phyloP scores from a whole-genome alignment of 2,329 filamentous ascomycete genomes.

The Fusarium secorum region DNA sequence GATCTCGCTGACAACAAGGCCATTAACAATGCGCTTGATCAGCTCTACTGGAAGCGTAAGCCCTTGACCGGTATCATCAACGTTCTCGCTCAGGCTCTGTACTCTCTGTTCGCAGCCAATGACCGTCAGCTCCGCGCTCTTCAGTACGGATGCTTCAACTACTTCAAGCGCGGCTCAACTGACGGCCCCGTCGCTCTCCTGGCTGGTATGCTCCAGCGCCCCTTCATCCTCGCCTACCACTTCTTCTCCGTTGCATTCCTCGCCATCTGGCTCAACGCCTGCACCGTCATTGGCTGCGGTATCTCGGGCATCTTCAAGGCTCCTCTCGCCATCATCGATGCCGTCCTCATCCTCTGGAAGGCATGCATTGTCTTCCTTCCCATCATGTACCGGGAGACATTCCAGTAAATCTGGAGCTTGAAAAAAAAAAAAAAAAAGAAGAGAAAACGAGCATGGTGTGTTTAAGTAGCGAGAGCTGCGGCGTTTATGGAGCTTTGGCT shows the following conservation, averaged over 20 bases:
- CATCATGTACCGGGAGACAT: slow-evolving; percentile 74
- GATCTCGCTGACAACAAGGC: slow-evolving; percentile 71
- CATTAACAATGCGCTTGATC: slow-evolving; percentile 72
- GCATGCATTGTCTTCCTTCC: slow-evolving; percentile 85
- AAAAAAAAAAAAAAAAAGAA: background rate
- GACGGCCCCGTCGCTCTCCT: slow-evolving; percentile 84
- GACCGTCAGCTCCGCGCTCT: slow-evolving; percentile 79
- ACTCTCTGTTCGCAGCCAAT: slow-evolving; percentile 88
- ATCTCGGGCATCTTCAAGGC: slow-evolving; percentile 52
- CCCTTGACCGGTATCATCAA: slow-evolving; percentile 87
- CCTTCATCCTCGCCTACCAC: slow-evolving; percentile 83
- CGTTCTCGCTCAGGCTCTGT: slow-evolving; percentile 94
- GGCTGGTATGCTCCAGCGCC: slow-evolving; percentile 80
- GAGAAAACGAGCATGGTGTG: background rate
- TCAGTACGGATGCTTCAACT: slow-evolving; percentile 89
- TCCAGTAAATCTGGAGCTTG: slow-evolving; percentile 30
- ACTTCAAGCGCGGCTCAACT: slow-evolving; percentile 81
- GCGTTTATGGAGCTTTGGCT: slow-evolving; percentile 36
- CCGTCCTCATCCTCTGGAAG: slow-evolving; percentile 77
- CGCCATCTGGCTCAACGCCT: slow-evolving; percentile 73
- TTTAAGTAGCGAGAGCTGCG: slow-evolving; percentile 29
- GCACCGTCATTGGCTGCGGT: slow-evolving; percentile 50
- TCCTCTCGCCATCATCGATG: slow-evolving; percentile 71
- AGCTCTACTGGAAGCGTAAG: slow-evolving; percentile 91
- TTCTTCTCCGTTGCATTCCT: slow-evolving; percentile 95